A percentile compares a stretch with the other conserved stretches of the same genome.
These are phyloP conservation scores for Stemphylium vesicarium DNA, from an alignment of 2,329 filamentous ascomycete species.

Conservation along the genomic window DNA sequence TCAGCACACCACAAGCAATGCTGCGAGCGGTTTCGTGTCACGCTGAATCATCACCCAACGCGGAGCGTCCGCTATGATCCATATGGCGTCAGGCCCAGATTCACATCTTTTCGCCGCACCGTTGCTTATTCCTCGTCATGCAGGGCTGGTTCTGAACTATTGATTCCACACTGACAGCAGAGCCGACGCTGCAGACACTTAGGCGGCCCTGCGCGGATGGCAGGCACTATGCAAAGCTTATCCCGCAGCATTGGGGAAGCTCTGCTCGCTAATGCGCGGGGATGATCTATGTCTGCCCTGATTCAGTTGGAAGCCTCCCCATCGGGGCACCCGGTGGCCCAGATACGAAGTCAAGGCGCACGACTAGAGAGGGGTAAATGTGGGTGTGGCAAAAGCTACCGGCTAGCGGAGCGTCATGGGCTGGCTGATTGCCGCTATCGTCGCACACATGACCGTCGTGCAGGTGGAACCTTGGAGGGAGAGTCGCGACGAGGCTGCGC, in stretches of 20 bases:
- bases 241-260: constrained; percentile 11
- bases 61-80: constrained; percentile 8
- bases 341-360: constrained; percentile 10
- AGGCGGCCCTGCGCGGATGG: constrained; percentile 12
- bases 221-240: constrained; percentile 18
- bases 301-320: constrained; percentile 8
- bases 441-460: constrained; percentile 20
- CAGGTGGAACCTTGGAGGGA: constrained; percentile 11
- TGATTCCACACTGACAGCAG: constrained; percentile 16
- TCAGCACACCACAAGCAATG: background rate
- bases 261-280: constrained; percentile 19
- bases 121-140: constrained; percentile 6
- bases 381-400: constrained; percentile 15
- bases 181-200: constrained; percentile 4
- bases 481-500: constrained; percentile 12
- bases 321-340: constrained; percentile 10
- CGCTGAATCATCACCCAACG: constrained; percentile 20
- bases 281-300: constrained; percentile 25
- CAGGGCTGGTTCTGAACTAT: constrained; percentile 15
- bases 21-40: constrained; percentile 6
- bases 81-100: constrained; percentile 21
- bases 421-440: constrained; percentile 7
- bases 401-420: constrained; percentile 17
- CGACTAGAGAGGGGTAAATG: constrained; percentile 1
- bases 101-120: background rate